Evolutionary conservation across 352 stramenopile species (phyloP), one percentile per base, ranked within the genome.

Genomic region (Globisporangium lucens): DNA sequence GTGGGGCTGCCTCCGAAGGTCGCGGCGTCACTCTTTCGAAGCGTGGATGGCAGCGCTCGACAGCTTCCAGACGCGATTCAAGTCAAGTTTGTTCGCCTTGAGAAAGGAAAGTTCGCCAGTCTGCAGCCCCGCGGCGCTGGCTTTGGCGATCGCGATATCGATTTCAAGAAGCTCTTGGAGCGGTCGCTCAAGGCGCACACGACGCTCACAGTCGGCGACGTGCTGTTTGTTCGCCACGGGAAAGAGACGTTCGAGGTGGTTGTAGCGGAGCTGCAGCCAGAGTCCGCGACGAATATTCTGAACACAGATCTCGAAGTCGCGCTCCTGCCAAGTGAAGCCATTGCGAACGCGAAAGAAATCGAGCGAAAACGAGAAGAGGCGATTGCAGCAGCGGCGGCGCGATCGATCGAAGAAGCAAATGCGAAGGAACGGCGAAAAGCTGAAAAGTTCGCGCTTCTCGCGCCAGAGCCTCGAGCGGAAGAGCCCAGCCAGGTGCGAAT

Each of bases 231-330:
- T 8, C 77, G 83, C 12, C 82, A 95, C 61, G 88, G 87, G 22
- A 75, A 76, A 20, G 43, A 87, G 68, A 95, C 87, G 27, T 94
- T 95, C 41, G 79, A 93, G 66, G 77, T 97, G 12, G 56, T 75
- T 8, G 89, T 97, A 2, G 67, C 62, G 2, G 63, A 85, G 60
- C 61, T 95, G n/a, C 70, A 76, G 47, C 87, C 87, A 0, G 83
- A 94, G 27, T 24, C 43, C 30, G 74, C 82, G 8, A 71, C 94
- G 8, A 85, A 80, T 38, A 88, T 97, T 20, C 59, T 97, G 10
- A 93, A 94, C 60, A 90, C 83, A 5, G 89, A 97, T 55, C 74
- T 95, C 2, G 86, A 94, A 60, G 89, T 97, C 30, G 85, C 89
- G 49, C 67, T 95, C 41, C 66, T 91, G 64, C 87, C 88, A 13